Evolutionary conservation across 2,329 filamentous ascomycete genomes (phyloP).

Genomic region (Trichoderma sp.): DNA sequence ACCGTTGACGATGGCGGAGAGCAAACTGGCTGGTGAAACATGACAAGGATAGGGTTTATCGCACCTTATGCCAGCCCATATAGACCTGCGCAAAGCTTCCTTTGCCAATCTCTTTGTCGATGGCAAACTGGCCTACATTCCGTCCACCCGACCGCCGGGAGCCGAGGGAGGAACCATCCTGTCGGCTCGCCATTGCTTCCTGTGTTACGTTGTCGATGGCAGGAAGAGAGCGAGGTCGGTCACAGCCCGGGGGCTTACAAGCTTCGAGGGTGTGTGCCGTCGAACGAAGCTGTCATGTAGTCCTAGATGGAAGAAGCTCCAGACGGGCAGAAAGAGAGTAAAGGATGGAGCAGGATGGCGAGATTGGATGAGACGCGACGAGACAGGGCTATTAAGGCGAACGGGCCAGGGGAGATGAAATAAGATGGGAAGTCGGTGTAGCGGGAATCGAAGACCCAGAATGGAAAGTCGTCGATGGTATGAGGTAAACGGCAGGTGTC

Average conservation of each 20-base stretch:
- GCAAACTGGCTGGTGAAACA: constrained; percentile 2
- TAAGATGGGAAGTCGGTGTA: constrained; percentile 29
- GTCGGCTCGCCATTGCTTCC: constrained; percentile 44
- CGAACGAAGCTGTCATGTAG: constrained; percentile 45
- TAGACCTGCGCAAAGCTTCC: constrained; percentile 98
- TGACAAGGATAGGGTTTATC: constrained; percentile 7
- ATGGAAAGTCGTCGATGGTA: constrained; percentile 26
- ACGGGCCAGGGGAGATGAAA: constrained; percentile 23
- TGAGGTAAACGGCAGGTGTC: constrained; percentile 33
- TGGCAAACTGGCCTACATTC: constrained; percentile 72
- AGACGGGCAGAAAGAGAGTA: constrained; percentile 1
- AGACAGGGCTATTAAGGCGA: constrained; percentile 24
- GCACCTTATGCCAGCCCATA: constrained; percentile 78
- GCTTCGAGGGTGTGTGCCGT: constrained; percentile 38
- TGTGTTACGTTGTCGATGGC: constrained; percentile 34
- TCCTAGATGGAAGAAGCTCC: constrained; percentile 24
- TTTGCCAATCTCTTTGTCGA: constrained; percentile 89
- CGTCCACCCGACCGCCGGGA: constrained; percentile 39
- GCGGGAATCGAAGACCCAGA: constrained; percentile 13
- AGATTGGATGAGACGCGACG: constrained; percentile 6
- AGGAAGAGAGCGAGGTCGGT: constrained; percentile 37
- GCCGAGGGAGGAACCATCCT: constrained; percentile 40
- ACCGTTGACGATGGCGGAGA: not conserved
- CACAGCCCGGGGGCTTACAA: constrained; percentile 41
- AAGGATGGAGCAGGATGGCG: not conserved